A percentile compares a stretch with the other conserved stretches of the same genome.
Conservation (phyloP, 257 asterid genomes). For the Vinca minor region DNA sequence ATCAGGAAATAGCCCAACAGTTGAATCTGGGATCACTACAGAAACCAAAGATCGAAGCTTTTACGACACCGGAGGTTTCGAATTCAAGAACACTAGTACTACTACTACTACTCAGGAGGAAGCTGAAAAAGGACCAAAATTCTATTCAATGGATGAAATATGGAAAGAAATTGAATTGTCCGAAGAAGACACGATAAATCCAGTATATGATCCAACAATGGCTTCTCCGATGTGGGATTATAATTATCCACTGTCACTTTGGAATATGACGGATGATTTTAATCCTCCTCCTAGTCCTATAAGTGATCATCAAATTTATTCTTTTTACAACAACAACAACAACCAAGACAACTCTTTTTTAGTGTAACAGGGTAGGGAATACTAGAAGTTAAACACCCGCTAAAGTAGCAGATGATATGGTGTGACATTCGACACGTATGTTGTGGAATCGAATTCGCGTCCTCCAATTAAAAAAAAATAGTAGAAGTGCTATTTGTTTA, state of each 20-base stretch:
- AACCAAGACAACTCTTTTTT: not conserved
- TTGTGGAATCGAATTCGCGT: not conserved
- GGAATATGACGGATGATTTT: conserved; percentile 42
- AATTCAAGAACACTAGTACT: conserved; percentile 13
- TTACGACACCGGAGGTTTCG: conserved; percentile 57
- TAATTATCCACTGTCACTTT: conserved; percentile 28
- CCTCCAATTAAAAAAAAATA: too few species aligned
- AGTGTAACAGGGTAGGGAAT: conserved; percentile 12
- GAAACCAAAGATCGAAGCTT: conserved; percentile 39
- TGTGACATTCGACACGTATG: too few species aligned
- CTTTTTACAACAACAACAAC: conserved; percentile 31
- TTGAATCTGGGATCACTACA: conserved; percentile 4
- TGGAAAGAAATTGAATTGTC: conserved; percentile 70
- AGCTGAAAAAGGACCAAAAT: conserved; percentile 25
- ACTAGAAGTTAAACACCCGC: too few species aligned
- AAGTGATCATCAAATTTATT: conserved; percentile 26
- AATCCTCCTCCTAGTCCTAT: conserved; percentile 31
- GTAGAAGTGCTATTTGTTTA: too few species aligned
- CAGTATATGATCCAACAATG: conserved; percentile 24
- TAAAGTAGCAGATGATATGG: too few species aligned
- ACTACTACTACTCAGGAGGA: not conserved
- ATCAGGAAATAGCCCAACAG: conserved; percentile 19
- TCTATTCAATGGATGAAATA: conserved; percentile 68
- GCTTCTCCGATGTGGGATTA: conserved; percentile 58
- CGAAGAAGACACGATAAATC: conserved; percentile 33